Evolutionary conservation across 768 basidiomycete species (phyloP).

Genomic region (Amanita fuliginea): DNA sequence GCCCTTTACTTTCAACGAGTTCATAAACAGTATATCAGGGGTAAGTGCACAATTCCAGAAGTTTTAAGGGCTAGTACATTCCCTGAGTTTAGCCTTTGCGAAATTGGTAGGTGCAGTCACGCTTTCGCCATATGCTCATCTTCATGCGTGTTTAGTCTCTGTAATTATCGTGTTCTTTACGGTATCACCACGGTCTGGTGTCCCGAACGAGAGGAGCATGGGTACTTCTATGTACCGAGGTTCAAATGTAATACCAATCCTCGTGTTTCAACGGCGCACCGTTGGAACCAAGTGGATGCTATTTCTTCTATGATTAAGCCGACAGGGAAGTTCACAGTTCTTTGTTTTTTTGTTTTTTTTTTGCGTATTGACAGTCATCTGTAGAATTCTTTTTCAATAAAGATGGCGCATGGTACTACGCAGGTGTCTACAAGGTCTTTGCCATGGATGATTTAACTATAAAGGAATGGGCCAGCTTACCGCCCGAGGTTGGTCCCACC

Average conservation of each 20-base stretch:
- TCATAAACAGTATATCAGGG: conserved; percentile 2
- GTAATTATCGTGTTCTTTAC: conserved; percentile 58
- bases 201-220: conserved; percentile 73
- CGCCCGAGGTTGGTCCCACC: conserved; percentile 38
- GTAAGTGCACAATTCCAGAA: neutral
- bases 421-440: conserved; percentile 65
- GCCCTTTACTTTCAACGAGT: conserved; percentile 53
- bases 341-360: too few relatives aligned
- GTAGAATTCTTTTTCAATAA: conserved; percentile 79
- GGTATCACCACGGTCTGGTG: conserved; percentile 68
- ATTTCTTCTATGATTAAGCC: conserved; percentile 46
- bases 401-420: conserved; percentile 77
- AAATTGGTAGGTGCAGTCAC: conserved; percentile 34
- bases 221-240: conserved; percentile 60
- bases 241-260: conserved; percentile 79
- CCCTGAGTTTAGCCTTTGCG: conserved; percentile 35
- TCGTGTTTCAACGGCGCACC: conserved; percentile 63
- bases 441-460: conserved; percentile 51
- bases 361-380: neutral
- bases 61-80: neutral
- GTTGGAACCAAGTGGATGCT: conserved; percentile 60
- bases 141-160: conserved; percentile 30
- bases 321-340: conserved; percentile 33
- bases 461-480: conserved; percentile 61
- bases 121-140: neutral